Base-by-base conservation (phyloP, 2,329 filamentous ascomycete species). In the Pezicula rhizophila region DNA sequence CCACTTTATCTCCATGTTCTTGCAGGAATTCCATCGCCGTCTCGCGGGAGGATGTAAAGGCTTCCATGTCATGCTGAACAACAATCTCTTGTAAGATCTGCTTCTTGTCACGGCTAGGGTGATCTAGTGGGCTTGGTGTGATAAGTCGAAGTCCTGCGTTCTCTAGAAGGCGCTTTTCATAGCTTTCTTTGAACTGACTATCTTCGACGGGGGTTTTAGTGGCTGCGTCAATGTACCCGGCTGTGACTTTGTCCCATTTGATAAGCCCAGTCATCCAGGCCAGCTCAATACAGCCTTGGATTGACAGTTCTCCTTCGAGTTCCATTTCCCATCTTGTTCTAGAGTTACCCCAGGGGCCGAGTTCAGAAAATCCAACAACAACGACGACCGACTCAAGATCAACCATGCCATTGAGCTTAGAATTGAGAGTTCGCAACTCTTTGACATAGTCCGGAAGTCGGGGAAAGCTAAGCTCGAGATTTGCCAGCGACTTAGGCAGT, bases 241-340 rank as follows among this genome's bases (percentile, higher is more conserved):
- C 90, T 90, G 75, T 96, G 96, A 66, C 96, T 80, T 84, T 82
- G 15, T n/a, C n/a, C 91, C 91, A 60, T 96, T 92, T 96, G 74
- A 97, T 96, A 51, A 96, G 81, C 62, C 92, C 92, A 90, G 96
- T 97, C 69, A 97, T 88, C 92, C 92, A 97, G 28, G 92, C 90
- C 91, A 97, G 96, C 71, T 97, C 92, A 52, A 96, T 84, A 61
- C 91, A 96, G 31, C 92, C 92, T 70, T 96, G 92, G 8, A 96
- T 79, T 4, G 92, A 96, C 74, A 97, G 97, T 64, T 95, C 81
- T 64, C 92, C 92, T 57, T 89, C 82, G 3, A 91, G 89, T 68
- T 97, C 92, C 90, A 97, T 97, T 75, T 97, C 91, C 92, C 92
- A 97, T 51, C 92, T 84, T 37, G 92, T 97, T 61, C 92, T 84